Conservation (phyloP, 177 flowering plant species). For the Vitis hybrid region DNA sequence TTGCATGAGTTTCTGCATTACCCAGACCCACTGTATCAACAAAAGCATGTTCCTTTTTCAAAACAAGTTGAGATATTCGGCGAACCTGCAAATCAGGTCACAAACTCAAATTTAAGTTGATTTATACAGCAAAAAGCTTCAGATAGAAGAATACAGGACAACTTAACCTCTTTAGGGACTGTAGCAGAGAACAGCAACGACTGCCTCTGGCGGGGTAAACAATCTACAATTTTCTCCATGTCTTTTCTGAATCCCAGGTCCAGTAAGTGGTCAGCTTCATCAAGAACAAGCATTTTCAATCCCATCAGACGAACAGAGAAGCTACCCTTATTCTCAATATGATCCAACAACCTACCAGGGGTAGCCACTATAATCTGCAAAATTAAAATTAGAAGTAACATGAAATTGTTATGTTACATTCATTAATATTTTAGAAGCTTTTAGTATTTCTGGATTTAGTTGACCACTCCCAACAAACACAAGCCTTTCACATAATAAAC, state of each 20-base stretch:
- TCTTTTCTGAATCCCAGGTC: constrained; percentile 95
- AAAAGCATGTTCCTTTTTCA: constrained; percentile 76
- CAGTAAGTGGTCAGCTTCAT: constrained; percentile 92
- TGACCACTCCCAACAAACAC: background rate
- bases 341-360: constrained; percentile 96
- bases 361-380: constrained; percentile 92
- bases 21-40: constrained; percentile 77
- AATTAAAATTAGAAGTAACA: constrained; percentile 1
- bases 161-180: constrained; percentile 82
- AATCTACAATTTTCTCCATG: constrained; percentile 85
- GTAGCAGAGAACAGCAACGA: constrained; percentile 90
- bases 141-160: background rate
- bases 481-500: background rate
- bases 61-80: constrained; percentile 85
- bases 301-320: constrained; percentile 87
- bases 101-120: background rate
- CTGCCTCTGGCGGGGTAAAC: constrained; percentile 90
- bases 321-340: constrained; percentile 83
- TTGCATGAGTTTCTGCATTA: constrained; percentile 58
- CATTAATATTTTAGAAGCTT: background rate
- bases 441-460: no score
- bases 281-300: constrained; percentile 79
- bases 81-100: constrained; percentile 60
- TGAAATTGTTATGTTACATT: background rate
- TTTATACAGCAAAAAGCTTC: background rate